Evolutionary conservation across 345 rosid species (phyloP), one percentile per base, ranked within the genome.

Genomic region (Eucalyptus polybractea): DNA sequence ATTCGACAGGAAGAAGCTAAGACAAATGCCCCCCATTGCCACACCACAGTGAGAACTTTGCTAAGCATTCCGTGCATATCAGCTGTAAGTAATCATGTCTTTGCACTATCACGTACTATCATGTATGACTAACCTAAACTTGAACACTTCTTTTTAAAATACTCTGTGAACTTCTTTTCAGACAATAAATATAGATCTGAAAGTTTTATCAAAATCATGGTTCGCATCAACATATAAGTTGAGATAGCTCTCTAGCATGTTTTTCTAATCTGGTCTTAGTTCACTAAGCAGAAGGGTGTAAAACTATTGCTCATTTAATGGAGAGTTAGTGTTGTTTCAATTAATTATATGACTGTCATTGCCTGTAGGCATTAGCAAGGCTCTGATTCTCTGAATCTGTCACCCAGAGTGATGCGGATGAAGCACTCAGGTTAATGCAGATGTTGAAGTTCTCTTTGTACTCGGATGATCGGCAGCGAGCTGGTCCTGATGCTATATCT

Each of bases 1-100:
- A 96, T 98, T 92, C 95, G 98, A 37, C 99, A 97, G 92, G 99
- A 97, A 93, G 99, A 98, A 93, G 98, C 99, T n/a, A 95, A 93
- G 92, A 94, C 99, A 80, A 97, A 93, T 87, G 91, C 96, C 65
- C 98, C 99, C 72, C 98, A 98, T 91, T 97, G 98, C 58, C 95
- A 97, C 91, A 98, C 99, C 86, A 98, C 99, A 69, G 95, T 95
- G 91, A 93, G 99, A 92, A 97, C 99, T 80, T 93, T 97, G 88
- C 98, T 98, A 86, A 98, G 99, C 92, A 95, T 98, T 90, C 97
- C 96, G 53, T 95, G 98, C 53, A 94, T 97, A 94, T 97, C 99
- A 90, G 96, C 99, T 89, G 99, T 97, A 95, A 93, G 97, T 94
- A 22, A 50, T 25, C 37, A 10, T 91, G 65, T 87, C 53, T 44